phyloP scores from a whole-genome alignment of 495 filamentous ascomycete genomes.

The Penicillium bialowiezense region DNA sequence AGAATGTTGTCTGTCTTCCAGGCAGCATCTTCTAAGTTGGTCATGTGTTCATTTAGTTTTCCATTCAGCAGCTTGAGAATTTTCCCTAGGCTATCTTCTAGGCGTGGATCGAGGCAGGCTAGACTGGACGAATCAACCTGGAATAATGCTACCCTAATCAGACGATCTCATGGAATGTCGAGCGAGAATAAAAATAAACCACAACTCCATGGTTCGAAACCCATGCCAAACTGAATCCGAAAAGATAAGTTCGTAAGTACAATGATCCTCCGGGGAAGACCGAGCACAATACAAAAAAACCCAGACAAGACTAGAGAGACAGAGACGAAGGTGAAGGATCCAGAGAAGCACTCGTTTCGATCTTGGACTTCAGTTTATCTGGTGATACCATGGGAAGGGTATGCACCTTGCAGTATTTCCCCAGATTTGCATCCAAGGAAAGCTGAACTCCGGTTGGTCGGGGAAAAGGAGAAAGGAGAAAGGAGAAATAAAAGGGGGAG shows the following conservation, averaged over 20 bases:
- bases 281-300: conserved; percentile 16
- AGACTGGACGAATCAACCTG: too few relatives aligned
- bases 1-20: too few relatives aligned
- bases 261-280: conserved; percentile 1
- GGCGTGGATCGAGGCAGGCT: too few relatives aligned
- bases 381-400: conserved; percentile 13
- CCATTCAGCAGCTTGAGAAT: too few relatives aligned
- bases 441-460: conserved; percentile 8
- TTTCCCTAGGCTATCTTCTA: too few relatives aligned
- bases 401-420: conserved; percentile 9
- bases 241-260: conserved; percentile 17
- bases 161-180: conserved; percentile 12
- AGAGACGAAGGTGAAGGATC: conserved; percentile 16
- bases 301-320: neutral
- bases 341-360: conserved; percentile 20
- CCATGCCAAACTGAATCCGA: neutral
- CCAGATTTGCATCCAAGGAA: conserved; percentile 3
- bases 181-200: conserved; percentile 24
- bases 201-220: conserved; percentile 17
- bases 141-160: too few relatives aligned
- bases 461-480: neutral
- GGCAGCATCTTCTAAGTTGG: too few relatives aligned
- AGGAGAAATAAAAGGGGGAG: neutral
- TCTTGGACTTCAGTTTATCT: conserved; percentile 19
- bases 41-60: too few relatives aligned